phyloP scores from a whole-genome alignment of 2,329 filamentous ascomycete species.

The Dissoconium aciculare region DNA sequence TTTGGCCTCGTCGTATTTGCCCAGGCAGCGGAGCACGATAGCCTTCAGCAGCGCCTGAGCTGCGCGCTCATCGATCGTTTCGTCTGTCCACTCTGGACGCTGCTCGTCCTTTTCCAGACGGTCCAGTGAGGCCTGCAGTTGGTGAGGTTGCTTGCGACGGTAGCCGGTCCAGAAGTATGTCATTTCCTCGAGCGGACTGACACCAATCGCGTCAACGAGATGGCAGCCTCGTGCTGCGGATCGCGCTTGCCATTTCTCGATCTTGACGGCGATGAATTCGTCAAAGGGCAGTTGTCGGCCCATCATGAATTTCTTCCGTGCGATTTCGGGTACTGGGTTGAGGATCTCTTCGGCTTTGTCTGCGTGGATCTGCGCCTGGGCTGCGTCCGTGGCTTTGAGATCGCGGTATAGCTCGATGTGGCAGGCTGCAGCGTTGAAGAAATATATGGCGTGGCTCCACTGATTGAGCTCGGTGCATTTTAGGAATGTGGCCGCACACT shows the following conservation, averaged over 20 bases:
- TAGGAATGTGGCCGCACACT: conserved; percentile 61
- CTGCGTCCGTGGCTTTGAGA: conserved; percentile 22
- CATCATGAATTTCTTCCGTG: conserved; percentile 83
- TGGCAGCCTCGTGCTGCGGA: conserved; percentile 51
- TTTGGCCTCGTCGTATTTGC: conserved; percentile 33
- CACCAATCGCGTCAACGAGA: conserved; percentile 65
- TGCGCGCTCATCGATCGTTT: conserved; percentile 45
- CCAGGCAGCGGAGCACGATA: conserved; percentile 49
- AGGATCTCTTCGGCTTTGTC: conserved; percentile 51
- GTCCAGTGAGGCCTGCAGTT: conserved; percentile 49
- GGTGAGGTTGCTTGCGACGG: conserved; percentile 56
- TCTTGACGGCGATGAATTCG: conserved; percentile 65
- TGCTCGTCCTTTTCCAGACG: conserved; percentile 43
- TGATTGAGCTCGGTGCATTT: conserved; percentile 61
- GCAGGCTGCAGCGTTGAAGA: conserved; percentile 67
- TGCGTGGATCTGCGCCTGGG: conserved; percentile 33
- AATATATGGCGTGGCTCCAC: conserved; percentile 82
- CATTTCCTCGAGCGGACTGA: conserved; percentile 78
- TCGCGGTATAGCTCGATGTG: conserved; percentile 68
- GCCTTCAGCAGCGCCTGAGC: conserved; percentile 53
- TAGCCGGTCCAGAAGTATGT: conserved; percentile 84
- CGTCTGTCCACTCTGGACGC: conserved; percentile 13
- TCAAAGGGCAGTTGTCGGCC: conserved; percentile 81
- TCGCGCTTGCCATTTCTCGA: conserved; percentile 75
- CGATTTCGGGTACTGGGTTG: conserved; percentile 53